A percentile compares a stretch with the other conserved stretches of the same genome.
Evolutionary conservation across 169 alveolate genomes (phyloP).

Genomic region (Plasmodium yoelii): DNA sequence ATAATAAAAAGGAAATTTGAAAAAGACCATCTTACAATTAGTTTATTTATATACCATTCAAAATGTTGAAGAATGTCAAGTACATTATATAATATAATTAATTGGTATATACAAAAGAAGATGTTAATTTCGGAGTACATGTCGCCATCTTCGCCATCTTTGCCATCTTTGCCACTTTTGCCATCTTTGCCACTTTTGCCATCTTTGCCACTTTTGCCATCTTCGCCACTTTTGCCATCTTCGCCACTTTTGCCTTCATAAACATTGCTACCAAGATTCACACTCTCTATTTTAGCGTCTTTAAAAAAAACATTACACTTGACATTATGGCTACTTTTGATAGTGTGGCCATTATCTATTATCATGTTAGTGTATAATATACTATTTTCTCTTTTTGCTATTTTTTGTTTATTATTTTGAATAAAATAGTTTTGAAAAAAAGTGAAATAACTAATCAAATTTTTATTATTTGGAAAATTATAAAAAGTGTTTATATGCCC

Average conservation of each 20-base stretch:
- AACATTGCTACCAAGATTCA: too few relatives aligned
- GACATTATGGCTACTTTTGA: too few relatives aligned
- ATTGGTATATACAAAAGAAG: conserved; percentile 46
- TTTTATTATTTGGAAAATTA: background rate
- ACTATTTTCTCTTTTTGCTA: conserved; percentile 38
- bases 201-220: too few relatives aligned
- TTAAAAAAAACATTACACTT: too few relatives aligned
- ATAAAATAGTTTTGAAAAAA: conserved; percentile 60
- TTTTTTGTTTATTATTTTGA: conserved; percentile 37
- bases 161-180: too few relatives aligned
- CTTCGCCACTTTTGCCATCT: too few relatives aligned
- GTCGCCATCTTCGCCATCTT: too few relatives aligned
- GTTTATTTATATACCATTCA: conserved; percentile 12
- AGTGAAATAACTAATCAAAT: conserved; percentile 29
- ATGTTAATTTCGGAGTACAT: conserved; percentile 2
- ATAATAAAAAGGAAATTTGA: conserved; percentile 22
- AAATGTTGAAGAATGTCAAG: conserved; percentile 31
- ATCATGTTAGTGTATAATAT: conserved; percentile 30
- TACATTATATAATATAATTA: conserved; percentile 31
- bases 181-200: too few relatives aligned
- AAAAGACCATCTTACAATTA: conserved; percentile 36
- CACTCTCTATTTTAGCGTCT: too few relatives aligned
- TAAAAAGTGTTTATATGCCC: conserved; percentile 22
- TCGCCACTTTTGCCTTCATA: too few relatives aligned
- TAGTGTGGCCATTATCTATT: background rate